Evolutionary conservation across 108 stramenopile genomes (phyloP), one percentile per base, ranked within the genome.

Genomic region (Pseudonitzschia delicatissima): DNA sequence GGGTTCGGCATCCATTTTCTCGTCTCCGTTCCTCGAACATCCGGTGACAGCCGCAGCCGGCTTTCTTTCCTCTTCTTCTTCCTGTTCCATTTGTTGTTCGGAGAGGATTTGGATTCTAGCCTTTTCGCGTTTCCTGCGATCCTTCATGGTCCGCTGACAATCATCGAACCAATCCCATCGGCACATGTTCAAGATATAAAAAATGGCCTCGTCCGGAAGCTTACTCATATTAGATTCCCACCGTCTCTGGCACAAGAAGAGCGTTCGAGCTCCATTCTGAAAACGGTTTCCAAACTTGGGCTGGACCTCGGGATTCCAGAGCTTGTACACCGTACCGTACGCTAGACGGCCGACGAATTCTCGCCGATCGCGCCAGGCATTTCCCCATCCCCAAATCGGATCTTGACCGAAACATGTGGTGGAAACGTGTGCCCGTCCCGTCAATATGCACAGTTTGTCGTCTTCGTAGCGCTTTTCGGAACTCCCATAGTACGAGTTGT

Each of bases 131-230:
- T 69, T 72, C 47, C 72, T 67, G 28, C 64, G 28, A 53, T 57
- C 47, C 31, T 64, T 67, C 80, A 94, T 82, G 7, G 67, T 72
- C 4, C 55, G 45, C 15, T 59, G 39, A 5, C 66, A 73, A 65
- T 94, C 93, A 40, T 81, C 69, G 52, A 87, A 79, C 93, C 93
- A 94, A 59, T 91, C 90, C 90, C 87, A 94, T 5, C 80, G 76
- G 64, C 86, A 87, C 90, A 94, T 91, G 74, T 94, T 94, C 44
- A 94, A 64, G 68, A 94, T 94, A 71, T 90, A 94, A 62, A 77
- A 91, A 44, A 94, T 76, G 59, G 86, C 86, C 52, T 90, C 90
- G 67, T 94, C 93, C 1, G 89, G 86, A 9, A 94, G 81, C 60
- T 47, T 77, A 40, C 76, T 64, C 45, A 85, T 69, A 12, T 84